These are phyloP conservation scores for Leucocoprinus sp. DNA, from an alignment of 768 basidiomycete genomes.

Conservation along the genomic window DNA sequence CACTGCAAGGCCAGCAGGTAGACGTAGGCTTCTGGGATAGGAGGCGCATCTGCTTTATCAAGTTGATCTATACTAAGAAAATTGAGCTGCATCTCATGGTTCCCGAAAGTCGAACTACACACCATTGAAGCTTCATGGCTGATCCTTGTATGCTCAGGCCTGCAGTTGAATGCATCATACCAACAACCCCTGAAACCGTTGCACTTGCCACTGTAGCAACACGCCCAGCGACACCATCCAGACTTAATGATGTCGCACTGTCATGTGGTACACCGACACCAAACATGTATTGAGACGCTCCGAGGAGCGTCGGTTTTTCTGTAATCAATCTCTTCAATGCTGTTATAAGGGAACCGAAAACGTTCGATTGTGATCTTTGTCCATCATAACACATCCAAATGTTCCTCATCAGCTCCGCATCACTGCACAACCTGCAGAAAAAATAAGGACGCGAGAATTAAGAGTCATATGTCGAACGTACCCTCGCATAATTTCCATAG, in stretches of 20 bases:
- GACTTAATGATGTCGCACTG: constrained; percentile 40
- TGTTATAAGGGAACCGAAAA: constrained; percentile 72
- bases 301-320: constrained; percentile 81
- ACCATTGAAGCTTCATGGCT: constrained; percentile 91
- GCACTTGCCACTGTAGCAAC: constrained; percentile 82
- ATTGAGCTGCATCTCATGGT: constrained; percentile 8
- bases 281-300: constrained; percentile 70
- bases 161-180: constrained; percentile 67
- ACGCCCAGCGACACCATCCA: constrained; percentile 69
- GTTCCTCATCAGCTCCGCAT: constrained; percentile 68
- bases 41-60: constrained; percentile 92
- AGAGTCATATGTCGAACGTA: constrained; percentile 19
- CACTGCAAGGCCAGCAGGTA: constrained; percentile 90
- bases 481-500: constrained; percentile 92
- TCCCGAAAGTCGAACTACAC: constrained; percentile 15
- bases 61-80: constrained; percentile 84
- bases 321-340: constrained; percentile 82
- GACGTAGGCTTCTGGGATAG: constrained; percentile 89
- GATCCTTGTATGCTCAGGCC: constrained; percentile 69
- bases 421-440: constrained; percentile 56
- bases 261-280: constrained; percentile 59
- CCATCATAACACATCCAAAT: constrained; percentile 78
- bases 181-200: constrained; percentile 76
- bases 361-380: constrained; percentile 50
- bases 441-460: background rate